Evolutionary conservation across 257 asterid genomes (phyloP).

Genomic region (Leonotis leonurus): DNA sequence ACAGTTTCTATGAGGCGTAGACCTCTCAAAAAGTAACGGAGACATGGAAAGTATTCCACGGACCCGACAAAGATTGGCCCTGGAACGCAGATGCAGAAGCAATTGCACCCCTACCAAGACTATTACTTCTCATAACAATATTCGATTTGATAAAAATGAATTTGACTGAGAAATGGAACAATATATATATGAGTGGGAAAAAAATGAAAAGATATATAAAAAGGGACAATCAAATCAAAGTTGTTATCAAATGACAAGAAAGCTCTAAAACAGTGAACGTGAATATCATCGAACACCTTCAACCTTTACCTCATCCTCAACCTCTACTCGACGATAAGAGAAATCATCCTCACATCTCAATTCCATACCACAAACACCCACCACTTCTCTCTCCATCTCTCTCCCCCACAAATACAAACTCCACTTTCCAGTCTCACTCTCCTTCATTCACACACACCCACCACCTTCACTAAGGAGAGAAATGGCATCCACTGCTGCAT

Average conservation of each 20-base stretch:
- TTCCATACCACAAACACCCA: slow-evolving; percentile 16
- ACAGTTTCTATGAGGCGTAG: too few species aligned
- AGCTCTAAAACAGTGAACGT: slow-evolving; percentile 6
- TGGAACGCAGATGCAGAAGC: too few species aligned
- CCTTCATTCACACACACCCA: too few species aligned
- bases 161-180: too few species aligned
- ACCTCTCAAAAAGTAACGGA: too few species aligned
- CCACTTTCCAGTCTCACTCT: not conserved
- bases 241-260: not conserved
- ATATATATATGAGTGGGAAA: not conserved
- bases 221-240: too few species aligned
- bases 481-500: slow-evolving; percentile 67
- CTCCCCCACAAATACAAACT: not conserved
- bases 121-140: too few species aligned
- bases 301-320: slow-evolving; percentile 16
- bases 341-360: slow-evolving; percentile 7
- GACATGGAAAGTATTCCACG: too few species aligned
- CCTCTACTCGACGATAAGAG: slow-evolving; percentile 23
- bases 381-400: slow-evolving; percentile 3
- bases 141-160: too few species aligned
- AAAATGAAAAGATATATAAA: not conserved
- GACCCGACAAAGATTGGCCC: too few species aligned
- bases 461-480: not conserved
- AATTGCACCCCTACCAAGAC: too few species aligned
- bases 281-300: slow-evolving; percentile 22